These are phyloP conservation scores for Aspergillus aculeatinus DNA, from an alignment of 2,329 filamentous ascomycete species.

Conservation along the genomic window DNA sequence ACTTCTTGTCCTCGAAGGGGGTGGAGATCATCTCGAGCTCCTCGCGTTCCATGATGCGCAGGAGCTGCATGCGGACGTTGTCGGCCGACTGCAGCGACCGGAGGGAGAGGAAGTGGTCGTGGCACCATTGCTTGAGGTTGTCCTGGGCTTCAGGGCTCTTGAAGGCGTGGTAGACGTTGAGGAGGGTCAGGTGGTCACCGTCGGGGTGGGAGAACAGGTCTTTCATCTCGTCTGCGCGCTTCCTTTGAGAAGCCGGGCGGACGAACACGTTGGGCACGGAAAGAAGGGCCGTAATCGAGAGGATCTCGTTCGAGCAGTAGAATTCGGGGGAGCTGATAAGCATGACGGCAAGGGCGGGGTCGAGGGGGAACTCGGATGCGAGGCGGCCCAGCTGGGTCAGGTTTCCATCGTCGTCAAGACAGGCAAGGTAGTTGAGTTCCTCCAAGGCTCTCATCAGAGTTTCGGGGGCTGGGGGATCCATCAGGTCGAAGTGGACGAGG, in stretches of 20 bases:
- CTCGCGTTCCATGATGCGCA: constrained; percentile 94
- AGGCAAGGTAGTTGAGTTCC: constrained; percentile 95
- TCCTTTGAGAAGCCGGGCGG: constrained; percentile 78
- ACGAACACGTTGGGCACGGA: constrained; percentile 94
- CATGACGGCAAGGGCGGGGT: constrained; percentile 94
- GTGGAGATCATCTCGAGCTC: constrained; percentile 84
- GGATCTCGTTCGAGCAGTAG: constrained; percentile 96
- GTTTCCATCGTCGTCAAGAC: constrained; percentile 93
- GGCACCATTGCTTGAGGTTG: constrained; percentile 88
- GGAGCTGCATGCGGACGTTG: constrained; percentile 86
- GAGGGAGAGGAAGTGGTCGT: constrained; percentile 91
- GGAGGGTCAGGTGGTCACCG: constrained; percentile 90
- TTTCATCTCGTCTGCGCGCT: constrained; percentile 98
- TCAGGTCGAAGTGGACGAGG: constrained; percentile 95
- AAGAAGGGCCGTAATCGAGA: constrained; percentile 89
- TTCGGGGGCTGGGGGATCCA: constrained; percentile 97
- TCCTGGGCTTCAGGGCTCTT: constrained; percentile 69
- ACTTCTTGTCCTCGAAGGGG: constrained; percentile 90
- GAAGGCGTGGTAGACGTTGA: constrained; percentile 98
- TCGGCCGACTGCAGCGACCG: constrained; percentile 89
- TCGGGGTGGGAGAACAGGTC: constrained; percentile 86
- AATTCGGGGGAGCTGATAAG: constrained; percentile 96
- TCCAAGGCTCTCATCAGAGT: constrained; percentile 97
- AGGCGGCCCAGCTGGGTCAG: constrained; percentile 81
- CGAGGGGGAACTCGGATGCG: constrained; percentile 92